These are phyloP conservation scores for Styphnolobium japonicum DNA, from an alignment of 306 rosid genomes.

Conservation along the genomic window DNA sequence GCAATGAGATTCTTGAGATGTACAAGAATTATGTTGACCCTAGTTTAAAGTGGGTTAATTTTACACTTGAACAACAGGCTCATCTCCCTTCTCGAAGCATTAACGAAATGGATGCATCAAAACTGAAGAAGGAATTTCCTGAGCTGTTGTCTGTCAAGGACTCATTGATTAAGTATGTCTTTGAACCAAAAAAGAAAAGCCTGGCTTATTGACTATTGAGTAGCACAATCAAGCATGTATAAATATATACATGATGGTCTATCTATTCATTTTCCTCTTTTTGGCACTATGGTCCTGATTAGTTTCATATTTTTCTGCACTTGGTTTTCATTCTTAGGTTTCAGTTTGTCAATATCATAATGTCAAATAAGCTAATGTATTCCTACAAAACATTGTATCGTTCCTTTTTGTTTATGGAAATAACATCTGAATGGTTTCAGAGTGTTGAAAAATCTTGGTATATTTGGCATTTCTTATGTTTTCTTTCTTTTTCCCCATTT, in stretches of 20 bases:
- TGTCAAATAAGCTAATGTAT: not conserved
- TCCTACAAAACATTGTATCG: not conserved
- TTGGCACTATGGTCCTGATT: not conserved
- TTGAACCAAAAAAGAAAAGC: slow-evolving; percentile 26
- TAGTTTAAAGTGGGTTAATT: slow-evolving; percentile 47
- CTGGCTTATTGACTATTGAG: slow-evolving; percentile 26
- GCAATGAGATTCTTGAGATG: slow-evolving; percentile 66
- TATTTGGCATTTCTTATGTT: not conserved
- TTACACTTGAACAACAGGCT: slow-evolving; percentile 47
- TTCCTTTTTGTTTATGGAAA: not conserved
- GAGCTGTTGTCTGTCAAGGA: slow-evolving; percentile 10
- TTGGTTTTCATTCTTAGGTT: not conserved
- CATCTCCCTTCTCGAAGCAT: slow-evolving; percentile 43
- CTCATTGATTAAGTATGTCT: slow-evolving; percentile 25
- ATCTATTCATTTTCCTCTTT: not conserved
- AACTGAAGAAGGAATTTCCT: slow-evolving; percentile 30
- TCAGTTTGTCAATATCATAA: not conserved
- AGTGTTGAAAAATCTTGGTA: not conserved
- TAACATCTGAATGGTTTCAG: slow-evolving; percentile 7
- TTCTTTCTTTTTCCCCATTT: not conserved
- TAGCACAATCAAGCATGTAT: not conserved
- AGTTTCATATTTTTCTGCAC: not conserved
- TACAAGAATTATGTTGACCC: slow-evolving; percentile 55
- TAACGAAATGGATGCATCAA: slow-evolving; percentile 37
- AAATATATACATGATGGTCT: not conserved